These are phyloP conservation scores for Gentiana dahurica DNA, from an alignment of 257 asterid genomes.

Conservation along the genomic window DNA sequence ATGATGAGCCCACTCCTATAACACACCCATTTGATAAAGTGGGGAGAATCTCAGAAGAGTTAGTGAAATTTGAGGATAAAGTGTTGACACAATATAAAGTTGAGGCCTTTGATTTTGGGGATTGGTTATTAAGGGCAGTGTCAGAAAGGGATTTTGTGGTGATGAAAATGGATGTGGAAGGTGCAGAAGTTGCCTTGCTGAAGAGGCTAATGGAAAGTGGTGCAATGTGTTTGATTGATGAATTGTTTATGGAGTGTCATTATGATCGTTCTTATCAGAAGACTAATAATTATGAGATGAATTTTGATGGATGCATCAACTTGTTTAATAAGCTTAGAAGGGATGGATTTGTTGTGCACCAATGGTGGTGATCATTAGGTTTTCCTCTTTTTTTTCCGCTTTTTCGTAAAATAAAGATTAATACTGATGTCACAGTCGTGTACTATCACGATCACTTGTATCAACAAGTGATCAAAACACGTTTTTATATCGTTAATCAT, in stretches of 20 bases:
- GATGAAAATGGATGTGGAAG: conserved; percentile 53
- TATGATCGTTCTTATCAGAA: conserved; percentile 30
- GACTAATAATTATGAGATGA: conserved; percentile 22
- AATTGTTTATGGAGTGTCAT: conserved; percentile 46
- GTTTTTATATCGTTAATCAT: too few species aligned
- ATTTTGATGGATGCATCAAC: conserved; percentile 20
- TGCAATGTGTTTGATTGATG: conserved; percentile 49
- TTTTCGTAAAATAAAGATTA: too few species aligned
- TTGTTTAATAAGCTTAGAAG: conserved; percentile 24
- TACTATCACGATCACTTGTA: too few species aligned
- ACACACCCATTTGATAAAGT: conserved; percentile 23
- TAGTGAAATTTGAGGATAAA: conserved; percentile 8
- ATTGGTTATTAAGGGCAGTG: conserved; percentile 27
- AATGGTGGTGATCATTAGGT: conserved; percentile 33
- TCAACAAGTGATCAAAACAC: too few species aligned
- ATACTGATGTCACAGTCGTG: too few species aligned
- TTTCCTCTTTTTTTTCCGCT: too few species aligned
- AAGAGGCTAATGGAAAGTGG: conserved; percentile 23
- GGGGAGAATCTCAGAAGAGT: conserved; percentile 19
- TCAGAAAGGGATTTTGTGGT: conserved; percentile 32
- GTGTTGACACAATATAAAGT: conserved; percentile 4
- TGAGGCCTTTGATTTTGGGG: conserved; percentile 38
- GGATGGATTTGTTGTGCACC: conserved; percentile 34
- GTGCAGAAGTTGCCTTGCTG: conserved; percentile 31
- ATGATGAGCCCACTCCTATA: conserved; percentile 20